Percentiles rank a stretch among this genome's conserved stretches.
These are phyloP conservation scores for Neophaeococcomyces mojaviensis DNA, from an alignment of 2,329 filamentous ascomycete genomes.

Conservation along the genomic window DNA sequence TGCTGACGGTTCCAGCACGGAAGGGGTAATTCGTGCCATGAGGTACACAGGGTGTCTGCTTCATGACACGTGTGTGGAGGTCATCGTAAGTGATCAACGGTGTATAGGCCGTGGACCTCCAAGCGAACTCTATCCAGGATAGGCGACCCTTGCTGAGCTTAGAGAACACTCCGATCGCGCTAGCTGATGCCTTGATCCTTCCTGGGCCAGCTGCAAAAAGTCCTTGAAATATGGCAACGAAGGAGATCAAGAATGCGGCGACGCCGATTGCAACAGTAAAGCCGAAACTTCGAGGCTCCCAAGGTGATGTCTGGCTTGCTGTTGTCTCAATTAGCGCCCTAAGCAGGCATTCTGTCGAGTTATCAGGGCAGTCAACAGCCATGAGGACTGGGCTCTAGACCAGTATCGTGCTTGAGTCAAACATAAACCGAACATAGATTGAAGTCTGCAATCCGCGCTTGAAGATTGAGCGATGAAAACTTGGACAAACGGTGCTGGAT, in stretches of 20 bases:
- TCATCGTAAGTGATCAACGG: not conserved
- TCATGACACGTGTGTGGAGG: not conserved
- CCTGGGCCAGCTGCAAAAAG: slow-evolving; percentile 1
- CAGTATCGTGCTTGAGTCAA: too few species aligned
- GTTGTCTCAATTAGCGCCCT: slow-evolving; percentile 9
- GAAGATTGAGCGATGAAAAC: too few species aligned
- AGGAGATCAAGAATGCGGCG: slow-evolving; percentile 1
- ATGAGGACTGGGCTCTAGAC: not conserved
- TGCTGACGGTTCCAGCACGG: not conserved
- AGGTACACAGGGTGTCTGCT: not conserved
- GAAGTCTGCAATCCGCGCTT: not conserved
- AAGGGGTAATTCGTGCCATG: not conserved
- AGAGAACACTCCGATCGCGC: not conserved
- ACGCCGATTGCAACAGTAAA: not conserved
- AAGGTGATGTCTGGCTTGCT: slow-evolving; percentile 1
- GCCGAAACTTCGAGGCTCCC: slow-evolving; percentile 2
- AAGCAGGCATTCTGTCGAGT: slow-evolving; percentile 12
- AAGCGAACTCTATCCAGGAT: not conserved
- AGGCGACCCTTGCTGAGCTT: not conserved
- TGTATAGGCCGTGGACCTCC: not conserved
- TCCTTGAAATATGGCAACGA: not conserved
- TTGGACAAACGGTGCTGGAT: too few species aligned
- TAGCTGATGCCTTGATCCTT: not conserved
- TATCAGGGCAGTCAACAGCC: slow-evolving; percentile 8
- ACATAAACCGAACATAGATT: not conserved